Conservation (phyloP, 2,329 filamentous ascomycete genomes). For the Pseudocercospora vitis region DNA sequence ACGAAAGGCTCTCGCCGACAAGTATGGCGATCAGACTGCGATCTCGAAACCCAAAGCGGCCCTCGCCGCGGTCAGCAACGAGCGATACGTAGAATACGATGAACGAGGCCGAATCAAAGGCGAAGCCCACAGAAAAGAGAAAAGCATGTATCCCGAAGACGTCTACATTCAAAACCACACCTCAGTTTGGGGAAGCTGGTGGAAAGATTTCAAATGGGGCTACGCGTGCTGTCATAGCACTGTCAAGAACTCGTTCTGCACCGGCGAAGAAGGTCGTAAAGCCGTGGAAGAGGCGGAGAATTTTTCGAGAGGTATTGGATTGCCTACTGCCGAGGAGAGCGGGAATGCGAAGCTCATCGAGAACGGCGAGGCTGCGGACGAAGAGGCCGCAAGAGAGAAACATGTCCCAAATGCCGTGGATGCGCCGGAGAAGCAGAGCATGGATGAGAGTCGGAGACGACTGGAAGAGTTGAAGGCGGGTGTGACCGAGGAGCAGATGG, state of each 20-base stretch:
- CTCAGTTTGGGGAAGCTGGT: conserved; percentile 95
- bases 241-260: conserved; percentile 97
- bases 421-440: conserved; percentile 42
- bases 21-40: conserved; percentile 73
- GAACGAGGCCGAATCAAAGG: conserved; percentile 87
- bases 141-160: conserved; percentile 91
- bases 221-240: conserved; percentile 93
- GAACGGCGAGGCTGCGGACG: conserved; percentile 44
- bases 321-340: conserved; percentile 37
- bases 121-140: conserved; percentile 70
- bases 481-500: conserved; percentile 79
- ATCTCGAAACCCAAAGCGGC: conserved; percentile 55
- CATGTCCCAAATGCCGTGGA: conserved; percentile 48
- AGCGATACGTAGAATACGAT: conserved; percentile 91
- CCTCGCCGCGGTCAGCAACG: conserved; percentile 67
- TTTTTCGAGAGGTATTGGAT: conserved; percentile 50
- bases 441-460: conserved; percentile 64
- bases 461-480: conserved; percentile 76
- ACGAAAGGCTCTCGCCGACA: conserved; percentile 71
- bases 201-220: conserved; percentile 92
- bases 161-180: conserved; percentile 87
- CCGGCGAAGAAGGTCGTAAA: conserved; percentile 79
- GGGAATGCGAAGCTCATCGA: conserved; percentile 37
- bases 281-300: conserved; percentile 77
- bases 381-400: conserved; percentile 43